A percentile compares a stretch with the other conserved stretches of the same genome.
Conservation (phyloP, 495 filamentous ascomycete species). For the Penicillium tannophilum region DNA sequence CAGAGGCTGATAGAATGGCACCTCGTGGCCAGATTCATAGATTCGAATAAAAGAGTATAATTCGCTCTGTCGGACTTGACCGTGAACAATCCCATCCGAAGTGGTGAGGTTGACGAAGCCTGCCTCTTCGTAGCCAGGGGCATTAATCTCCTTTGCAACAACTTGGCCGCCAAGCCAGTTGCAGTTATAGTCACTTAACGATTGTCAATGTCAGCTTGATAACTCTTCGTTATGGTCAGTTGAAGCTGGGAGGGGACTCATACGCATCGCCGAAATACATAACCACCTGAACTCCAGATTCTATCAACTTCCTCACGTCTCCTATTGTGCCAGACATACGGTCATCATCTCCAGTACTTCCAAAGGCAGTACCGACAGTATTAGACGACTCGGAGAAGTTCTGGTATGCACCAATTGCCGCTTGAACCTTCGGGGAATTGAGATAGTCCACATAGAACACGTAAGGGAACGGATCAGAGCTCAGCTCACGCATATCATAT, state of each 20-base stretch:
- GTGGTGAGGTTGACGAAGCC: constrained; percentile 58
- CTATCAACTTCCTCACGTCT: constrained; percentile 51
- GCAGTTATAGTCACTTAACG: constrained; percentile 58
- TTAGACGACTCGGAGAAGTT: constrained; percentile 54
- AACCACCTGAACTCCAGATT: constrained; percentile 52
- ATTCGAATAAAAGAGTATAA: constrained; percentile 71
- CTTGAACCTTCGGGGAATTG: constrained; percentile 56
- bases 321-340: constrained; percentile 53
- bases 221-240: not conserved
- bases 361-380: constrained; percentile 53
- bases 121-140: constrained; percentile 48
- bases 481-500: constrained; percentile 62
- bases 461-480: constrained; percentile 62
- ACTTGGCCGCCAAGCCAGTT: constrained; percentile 61
- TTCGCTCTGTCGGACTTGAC: constrained; percentile 66
- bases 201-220: not conserved
- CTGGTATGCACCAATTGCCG: constrained; percentile 59
- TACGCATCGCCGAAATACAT: constrained; percentile 62
- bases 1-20: constrained; percentile 70
- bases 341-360: constrained; percentile 58
- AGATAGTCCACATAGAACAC: constrained; percentile 60
- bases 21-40: constrained; percentile 70
- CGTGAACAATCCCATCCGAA: constrained; percentile 59
- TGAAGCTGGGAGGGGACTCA: not conserved
- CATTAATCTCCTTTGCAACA: constrained; percentile 46